A percentile compares a stretch with the other conserved stretches of the same genome.
Conservation (phyloP, 768 basidiomycete species). For the Fomitopsis pulvina region DNA sequence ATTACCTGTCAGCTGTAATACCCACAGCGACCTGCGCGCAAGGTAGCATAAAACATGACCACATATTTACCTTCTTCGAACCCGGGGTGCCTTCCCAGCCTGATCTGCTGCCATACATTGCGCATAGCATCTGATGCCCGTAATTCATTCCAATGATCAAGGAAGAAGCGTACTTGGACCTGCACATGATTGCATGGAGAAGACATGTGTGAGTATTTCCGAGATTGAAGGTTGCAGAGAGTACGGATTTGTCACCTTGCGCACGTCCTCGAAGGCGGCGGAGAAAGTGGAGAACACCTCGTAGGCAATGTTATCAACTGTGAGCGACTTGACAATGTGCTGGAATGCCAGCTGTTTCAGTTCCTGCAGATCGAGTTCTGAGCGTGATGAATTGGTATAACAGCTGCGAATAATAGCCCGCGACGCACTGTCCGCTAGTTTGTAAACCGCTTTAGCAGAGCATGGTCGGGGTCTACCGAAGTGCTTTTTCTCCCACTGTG, state of each 20-base stretch:
- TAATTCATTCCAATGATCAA: constrained; percentile 78
- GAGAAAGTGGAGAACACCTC: constrained; percentile 86
- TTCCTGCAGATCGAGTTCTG: constrained; percentile 67
- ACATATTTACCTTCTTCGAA: constrained; percentile 69
- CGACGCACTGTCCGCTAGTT: constrained; percentile 72
- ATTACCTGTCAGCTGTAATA: too few relatives aligned
- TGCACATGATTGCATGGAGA: constrained; percentile 8
- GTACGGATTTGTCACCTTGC: constrained; percentile 42
- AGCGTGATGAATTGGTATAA: too few relatives aligned
- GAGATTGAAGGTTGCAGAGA: not conserved
- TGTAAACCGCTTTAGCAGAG: constrained; percentile 79
- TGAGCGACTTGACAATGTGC: constrained; percentile 72
- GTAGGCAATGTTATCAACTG: constrained; percentile 74
- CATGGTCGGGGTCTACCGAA: constrained; percentile 63
- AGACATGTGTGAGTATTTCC: not conserved
- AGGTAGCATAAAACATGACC: not conserved
- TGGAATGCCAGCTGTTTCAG: constrained; percentile 69
- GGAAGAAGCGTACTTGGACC: constrained; percentile 72
- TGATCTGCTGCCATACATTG: constrained; percentile 79
- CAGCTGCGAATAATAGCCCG: too few relatives aligned
- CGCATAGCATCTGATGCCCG: constrained; percentile 80
- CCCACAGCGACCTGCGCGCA: too few relatives aligned
- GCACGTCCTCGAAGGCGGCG: constrained; percentile 72
- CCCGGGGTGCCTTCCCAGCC: constrained; percentile 76
- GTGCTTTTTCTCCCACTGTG: constrained; percentile 48